phyloP scores from a whole-genome alignment of 495 filamentous ascomycete species.

The Podospora fimiseda region DNA sequence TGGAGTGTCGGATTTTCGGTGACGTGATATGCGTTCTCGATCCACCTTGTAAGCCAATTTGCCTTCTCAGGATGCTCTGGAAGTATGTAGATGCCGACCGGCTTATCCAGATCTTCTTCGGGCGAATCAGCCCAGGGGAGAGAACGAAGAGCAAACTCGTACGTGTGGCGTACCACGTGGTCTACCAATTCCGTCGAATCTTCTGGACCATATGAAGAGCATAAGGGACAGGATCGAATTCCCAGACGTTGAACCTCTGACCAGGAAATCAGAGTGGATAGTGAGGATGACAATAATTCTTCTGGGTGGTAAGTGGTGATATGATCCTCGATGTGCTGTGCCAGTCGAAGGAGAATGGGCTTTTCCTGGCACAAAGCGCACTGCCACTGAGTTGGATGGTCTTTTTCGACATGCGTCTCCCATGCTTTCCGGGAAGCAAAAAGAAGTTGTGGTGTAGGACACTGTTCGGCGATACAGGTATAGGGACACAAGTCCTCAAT shows the following conservation, averaged over 20 bases:
- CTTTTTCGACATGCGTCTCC: not conserved
- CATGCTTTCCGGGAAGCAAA: not conserved
- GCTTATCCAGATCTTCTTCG: not conserved
- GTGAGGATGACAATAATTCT: not conserved
- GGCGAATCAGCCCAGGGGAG: not conserved
- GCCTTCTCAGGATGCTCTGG: not conserved
- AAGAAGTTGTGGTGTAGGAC: not conserved
- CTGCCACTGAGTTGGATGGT: not conserved
- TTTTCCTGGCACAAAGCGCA: not conserved
- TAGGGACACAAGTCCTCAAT: not conserved
- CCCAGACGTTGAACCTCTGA: not conserved
- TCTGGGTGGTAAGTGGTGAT: not conserved
- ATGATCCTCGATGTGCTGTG: not conserved
- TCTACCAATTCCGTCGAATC: not conserved
- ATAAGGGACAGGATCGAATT: not conserved
- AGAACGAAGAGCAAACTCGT: not conserved
- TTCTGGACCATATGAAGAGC: not conserved
- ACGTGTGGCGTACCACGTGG: not conserved
- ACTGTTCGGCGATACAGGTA: not conserved
- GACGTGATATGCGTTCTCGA: not conserved
- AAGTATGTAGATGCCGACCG: not conserved
- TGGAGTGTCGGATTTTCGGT: not conserved
- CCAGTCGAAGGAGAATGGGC: not conserved
- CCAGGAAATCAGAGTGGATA: not conserved
- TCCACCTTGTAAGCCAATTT: not conserved